A percentile compares a stretch with the other conserved stretches of the same genome.
phyloP scores from a whole-genome alignment of 768 basidiomycete genomes.

The Boletellus ananiceps region DNA sequence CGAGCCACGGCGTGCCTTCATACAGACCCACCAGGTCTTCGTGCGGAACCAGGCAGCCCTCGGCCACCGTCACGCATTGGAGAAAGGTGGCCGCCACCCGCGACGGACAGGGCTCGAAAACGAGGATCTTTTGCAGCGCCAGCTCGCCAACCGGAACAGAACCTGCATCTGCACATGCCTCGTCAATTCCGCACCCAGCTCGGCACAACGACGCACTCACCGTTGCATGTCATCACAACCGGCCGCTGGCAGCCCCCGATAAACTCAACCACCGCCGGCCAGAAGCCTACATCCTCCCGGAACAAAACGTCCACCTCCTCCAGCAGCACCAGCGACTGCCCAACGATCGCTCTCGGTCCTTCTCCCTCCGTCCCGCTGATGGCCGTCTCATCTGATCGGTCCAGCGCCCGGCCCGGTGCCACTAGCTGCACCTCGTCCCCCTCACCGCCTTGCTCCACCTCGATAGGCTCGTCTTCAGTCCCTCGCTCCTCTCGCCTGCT shows the following conservation, averaged over 20 bases:
- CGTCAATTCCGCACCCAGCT: conserved; percentile 1
- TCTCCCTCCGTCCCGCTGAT: conserved; percentile 4
- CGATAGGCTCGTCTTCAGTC: conserved; percentile 19
- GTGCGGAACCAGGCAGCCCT: conserved; percentile 47
- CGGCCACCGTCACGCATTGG: conserved; percentile 52
- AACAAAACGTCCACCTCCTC: conserved; percentile 96
- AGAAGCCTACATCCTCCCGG: conserved; percentile 81
- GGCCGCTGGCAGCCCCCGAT: conserved; percentile 83
- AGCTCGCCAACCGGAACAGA: conserved; percentile 70
- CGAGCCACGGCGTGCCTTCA: conserved; percentile 28
- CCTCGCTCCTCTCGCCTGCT: conserved; percentile 10
- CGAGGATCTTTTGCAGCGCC: conserved; percentile 68
- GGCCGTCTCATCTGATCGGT: neutral
- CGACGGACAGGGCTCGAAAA: conserved; percentile 57
- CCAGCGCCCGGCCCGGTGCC: conserved; percentile 4
- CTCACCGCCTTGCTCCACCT: conserved; percentile 12
- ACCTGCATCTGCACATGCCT: conserved; percentile 50
- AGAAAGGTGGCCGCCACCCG: conserved; percentile 63
- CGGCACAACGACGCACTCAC: conserved; percentile 38
- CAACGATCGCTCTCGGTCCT: conserved; percentile 34
- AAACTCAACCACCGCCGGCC: conserved; percentile 75
- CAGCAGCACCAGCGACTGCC: conserved; percentile 85
- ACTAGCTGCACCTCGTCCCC: neutral
- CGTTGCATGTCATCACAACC: conserved; percentile 93
- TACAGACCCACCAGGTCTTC: conserved; percentile 45